Conservation (phyloP, 2,329 filamentous ascomycete species). For the Stachybotrys chlorohalonatus region DNA sequence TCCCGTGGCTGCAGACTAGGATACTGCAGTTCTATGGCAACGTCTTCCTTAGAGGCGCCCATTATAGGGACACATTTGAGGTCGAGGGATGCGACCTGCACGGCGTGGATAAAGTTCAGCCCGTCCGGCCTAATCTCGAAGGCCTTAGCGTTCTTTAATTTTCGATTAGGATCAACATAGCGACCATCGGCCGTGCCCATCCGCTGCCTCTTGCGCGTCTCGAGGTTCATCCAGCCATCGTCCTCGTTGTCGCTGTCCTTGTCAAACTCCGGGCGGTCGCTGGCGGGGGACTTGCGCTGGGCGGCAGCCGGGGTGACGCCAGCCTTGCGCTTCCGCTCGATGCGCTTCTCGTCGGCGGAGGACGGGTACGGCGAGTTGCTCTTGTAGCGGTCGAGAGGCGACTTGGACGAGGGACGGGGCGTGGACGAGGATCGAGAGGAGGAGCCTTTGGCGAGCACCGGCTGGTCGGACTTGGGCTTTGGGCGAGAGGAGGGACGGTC, state of each 20-base stretch:
- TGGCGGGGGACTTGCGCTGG: slow-evolving; percentile 33
- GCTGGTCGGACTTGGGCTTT: slow-evolving; percentile 22
- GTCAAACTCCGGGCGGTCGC: slow-evolving; percentile 39
- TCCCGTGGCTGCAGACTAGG: slow-evolving; percentile 65
- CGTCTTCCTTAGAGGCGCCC: slow-evolving; percentile 40
- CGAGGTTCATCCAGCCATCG: slow-evolving; percentile 41
- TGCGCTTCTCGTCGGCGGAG: slow-evolving; percentile 25
- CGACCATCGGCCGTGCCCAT: slow-evolving; percentile 28
- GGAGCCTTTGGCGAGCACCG: slow-evolving; percentile 13
- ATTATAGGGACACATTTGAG: slow-evolving; percentile 42
- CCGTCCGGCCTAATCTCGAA: slow-evolving; percentile 33
- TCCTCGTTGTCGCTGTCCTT: slow-evolving; percentile 42
- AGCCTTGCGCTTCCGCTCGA: slow-evolving; percentile 41
- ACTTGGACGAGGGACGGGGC: slow-evolving; percentile 30
- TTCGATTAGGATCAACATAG: slow-evolving; percentile 36
- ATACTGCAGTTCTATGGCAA: slow-evolving; percentile 68
- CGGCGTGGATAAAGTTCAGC: slow-evolving; percentile 47
- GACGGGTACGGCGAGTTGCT: slow-evolving; percentile 34
- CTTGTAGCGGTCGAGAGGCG: slow-evolving; percentile 24
- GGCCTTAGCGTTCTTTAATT: slow-evolving; percentile 34
- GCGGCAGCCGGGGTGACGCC: slow-evolving; percentile 22
- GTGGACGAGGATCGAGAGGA: slow-evolving; percentile 23
- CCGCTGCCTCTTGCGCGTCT: slow-evolving; percentile 39
- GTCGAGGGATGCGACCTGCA: slow-evolving; percentile 42
- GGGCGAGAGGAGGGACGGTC: slow-evolving; percentile 25